Evolutionary conservation across 2,329 filamentous ascomycete genomes (phyloP), one percentile per base, ranked within the genome.

Genomic region (Arthrobotrys musiformis): DNA sequence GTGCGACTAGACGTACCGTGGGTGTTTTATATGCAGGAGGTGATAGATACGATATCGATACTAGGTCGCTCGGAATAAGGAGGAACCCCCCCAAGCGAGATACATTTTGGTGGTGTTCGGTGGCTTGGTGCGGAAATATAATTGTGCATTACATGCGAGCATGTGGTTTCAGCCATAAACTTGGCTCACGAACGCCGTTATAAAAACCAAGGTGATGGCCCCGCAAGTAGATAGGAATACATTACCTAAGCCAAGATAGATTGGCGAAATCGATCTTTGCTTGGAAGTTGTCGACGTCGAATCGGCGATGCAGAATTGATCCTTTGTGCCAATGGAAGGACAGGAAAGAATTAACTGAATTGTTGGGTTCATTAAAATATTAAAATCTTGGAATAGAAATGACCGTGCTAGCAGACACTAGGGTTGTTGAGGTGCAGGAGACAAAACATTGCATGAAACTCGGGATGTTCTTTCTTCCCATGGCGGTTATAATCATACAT

Each of bases 231-330:
- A 54, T 22, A n/a, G 28, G 28, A 35, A 22, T 35, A 26, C 19
- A 58, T 67, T 67, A 67, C 63, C 63, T 58, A 67, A 67, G 63
- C 63, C 63, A 67, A 67, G 63, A 44, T 67, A 52, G 4, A 48
- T 26, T 26, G 44, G 30, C 15, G 8, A 7, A 40, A 52, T 37
- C 4, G 11, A 37, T 37, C 19, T 11, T 24, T 33, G 15, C 9
- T 24, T 17, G n/a, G 48, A 15, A 66, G 19, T 8, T 37, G 19
- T 26, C 15, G 22, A 58, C 13, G 33, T 56, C 15, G 11, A 67
- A 67, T 67, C 63, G 63, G 63, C 63, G 63, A 67, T 22, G 28
- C 17, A 46, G 42, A 5, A 35, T n/a, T n/a, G n/a, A n/a, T 56
- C 50, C 50, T 56, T 56, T 35, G 50, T n/a, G 28, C 50, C 30